Evolutionary conservation across 805 yeast genomes (phyloP).

Genomic region (Kuraishia molischiana): DNA sequence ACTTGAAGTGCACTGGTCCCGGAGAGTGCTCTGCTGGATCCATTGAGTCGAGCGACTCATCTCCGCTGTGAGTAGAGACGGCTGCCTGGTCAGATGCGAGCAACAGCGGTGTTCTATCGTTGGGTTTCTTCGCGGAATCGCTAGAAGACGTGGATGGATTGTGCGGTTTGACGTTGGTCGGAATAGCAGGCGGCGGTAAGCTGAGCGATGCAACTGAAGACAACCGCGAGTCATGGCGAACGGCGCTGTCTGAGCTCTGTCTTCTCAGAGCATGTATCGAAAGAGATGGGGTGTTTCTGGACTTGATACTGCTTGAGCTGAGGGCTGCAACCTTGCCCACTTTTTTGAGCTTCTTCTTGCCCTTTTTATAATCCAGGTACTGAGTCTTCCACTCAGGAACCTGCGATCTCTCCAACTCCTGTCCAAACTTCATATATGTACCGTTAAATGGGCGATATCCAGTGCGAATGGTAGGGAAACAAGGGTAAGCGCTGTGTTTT

Average conservation of each 20-base stretch:
- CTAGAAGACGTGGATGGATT: background rate
- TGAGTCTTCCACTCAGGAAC: conserved; percentile 86
- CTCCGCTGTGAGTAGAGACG: background rate
- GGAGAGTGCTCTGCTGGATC: background rate
- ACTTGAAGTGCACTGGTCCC: background rate
- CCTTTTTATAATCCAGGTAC: conserved; percentile 60
- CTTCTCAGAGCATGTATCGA: background rate
- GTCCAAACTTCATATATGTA: conserved; percentile 61
- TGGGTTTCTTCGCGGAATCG: conserved; percentile 1
- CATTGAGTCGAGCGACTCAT: background rate
- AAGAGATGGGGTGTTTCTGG: conserved; percentile 1
- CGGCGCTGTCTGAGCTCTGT: background rate
- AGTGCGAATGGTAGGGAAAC: background rate
- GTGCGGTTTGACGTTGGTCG: background rate
- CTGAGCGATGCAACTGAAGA: conserved; percentile 10
- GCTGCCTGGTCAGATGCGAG: background rate
- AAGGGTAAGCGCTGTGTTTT: background rate
- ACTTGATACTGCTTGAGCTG: background rate
- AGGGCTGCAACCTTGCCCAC: conserved; percentile 5
- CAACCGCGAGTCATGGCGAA: background rate
- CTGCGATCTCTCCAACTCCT: conserved; percentile 52
- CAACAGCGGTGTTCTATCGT: conserved; percentile 19
- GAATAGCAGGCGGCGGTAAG: conserved; percentile 18
- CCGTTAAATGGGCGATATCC: background rate
- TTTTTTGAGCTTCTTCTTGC: conserved; percentile 27